Evolutionary conservation across 768 basidiomycete species (phyloP).

Genomic region (Piloderma croceum): DNA sequence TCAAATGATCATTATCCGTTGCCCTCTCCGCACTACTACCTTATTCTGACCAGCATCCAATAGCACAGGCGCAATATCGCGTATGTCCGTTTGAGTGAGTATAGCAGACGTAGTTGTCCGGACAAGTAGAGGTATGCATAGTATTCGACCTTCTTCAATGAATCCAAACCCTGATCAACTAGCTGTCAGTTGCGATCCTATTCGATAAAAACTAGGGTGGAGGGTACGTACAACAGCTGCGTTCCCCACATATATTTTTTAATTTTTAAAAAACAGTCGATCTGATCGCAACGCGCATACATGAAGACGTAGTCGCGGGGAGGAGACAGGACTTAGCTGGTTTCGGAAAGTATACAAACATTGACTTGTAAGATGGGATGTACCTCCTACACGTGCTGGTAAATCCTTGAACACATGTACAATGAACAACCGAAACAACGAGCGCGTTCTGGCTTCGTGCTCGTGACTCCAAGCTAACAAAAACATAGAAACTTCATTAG

Average conservation of each 20-base stretch:
- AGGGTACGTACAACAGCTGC: constrained; percentile 58
- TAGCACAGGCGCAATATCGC: constrained; percentile 72
- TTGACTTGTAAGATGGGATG: constrained; percentile 94
- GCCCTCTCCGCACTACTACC: constrained; percentile 87
- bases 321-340: constrained; percentile 49
- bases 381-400: constrained; percentile 58
- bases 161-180: no score
- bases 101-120: no score
- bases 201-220: constrained; percentile 1
- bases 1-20: constrained; percentile 95
- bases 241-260: no score
- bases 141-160: no score
- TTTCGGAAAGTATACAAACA: constrained; percentile 94
- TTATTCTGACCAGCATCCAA: constrained; percentile 68
- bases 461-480: constrained; percentile 82
- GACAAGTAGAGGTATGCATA: no score
- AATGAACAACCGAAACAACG: constrained; percentile 90
- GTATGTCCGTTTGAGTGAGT: constrained; percentile 83
- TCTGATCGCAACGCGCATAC: constrained; percentile 97
- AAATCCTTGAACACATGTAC: constrained; percentile 87
- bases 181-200: background rate
- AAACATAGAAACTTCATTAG: constrained; percentile 5
- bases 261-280: constrained; percentile 87
- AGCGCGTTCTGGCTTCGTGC: constrained; percentile 86
- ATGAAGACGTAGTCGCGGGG: constrained; percentile 61